Base-by-base conservation (phyloP, 2,329 filamentous ascomycete genomes). In the Capronia americana region DNA sequence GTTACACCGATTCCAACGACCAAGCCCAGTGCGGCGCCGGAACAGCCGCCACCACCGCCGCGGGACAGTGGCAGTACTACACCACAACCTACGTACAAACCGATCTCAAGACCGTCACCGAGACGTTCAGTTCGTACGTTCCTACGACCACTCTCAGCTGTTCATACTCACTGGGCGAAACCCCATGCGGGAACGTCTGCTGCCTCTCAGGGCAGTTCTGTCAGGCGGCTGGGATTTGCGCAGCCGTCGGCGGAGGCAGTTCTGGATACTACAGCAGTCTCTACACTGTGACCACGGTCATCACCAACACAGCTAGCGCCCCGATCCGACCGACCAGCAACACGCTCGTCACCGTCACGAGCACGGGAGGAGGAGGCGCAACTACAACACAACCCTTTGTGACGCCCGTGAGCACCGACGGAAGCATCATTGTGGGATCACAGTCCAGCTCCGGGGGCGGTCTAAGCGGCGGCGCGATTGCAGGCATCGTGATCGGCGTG, bases 41-140 rank as follows among this genome's bases (percentile, higher is more conserved):
- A 3, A 55, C 53, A 8, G 61, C 58, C n/a, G 72, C 70, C 6
- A 72, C 69, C 11, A 38, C 63, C n/a, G 69, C 69, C 59, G 73
- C 68, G 50, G 76, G 72, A 61, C 73, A 73, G 14, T 88, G 85
- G 85, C 74, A 83, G 68, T 84, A 83, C 75, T 86, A 79, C 72
- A 89, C 86, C 20, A 85, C 84, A 2, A 87, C 84, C 5, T 87
- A 79, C 71, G 80, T 85, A 12, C 81, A 86, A 73, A 88, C 85
- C 12, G 83, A 83, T 60, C 77, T 82, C 6, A 75, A 83, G 51
- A 87, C 85, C 2, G 77, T 80, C 65, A 88, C 86, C 5, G 82
- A 81, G 6, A 82, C 85, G 34, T 84, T 82, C 75, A 88, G 85
- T 75, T 79, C 77, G 48, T 74, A 74, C 59, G 34, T 72, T 10